phyloP scores from a whole-genome alignment of 352 stramenopile species.

The Globisporangium ultimum region DNA sequence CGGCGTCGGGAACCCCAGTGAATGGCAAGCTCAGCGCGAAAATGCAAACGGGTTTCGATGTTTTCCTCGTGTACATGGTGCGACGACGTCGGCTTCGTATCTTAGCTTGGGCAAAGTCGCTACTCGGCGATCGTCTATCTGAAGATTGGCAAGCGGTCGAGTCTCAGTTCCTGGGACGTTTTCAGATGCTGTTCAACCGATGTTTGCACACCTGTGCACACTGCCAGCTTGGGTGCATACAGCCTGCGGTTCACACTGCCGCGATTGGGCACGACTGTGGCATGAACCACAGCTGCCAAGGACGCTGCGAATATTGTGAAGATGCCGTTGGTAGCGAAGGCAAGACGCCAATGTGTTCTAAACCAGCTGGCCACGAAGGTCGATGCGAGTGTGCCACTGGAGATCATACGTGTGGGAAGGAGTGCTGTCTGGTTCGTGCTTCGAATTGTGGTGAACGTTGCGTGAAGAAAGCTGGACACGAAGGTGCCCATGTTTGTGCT shows the following conservation, averaged over 20 bases:
- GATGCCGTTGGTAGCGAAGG: not conserved
- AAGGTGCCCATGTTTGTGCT: conserved; percentile 40
- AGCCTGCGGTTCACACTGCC: conserved; percentile 31
- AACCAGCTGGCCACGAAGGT: conserved; percentile 59
- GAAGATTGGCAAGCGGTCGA: conserved; percentile 47
- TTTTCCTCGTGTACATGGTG: conserved; percentile 50
- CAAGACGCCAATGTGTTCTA: conserved; percentile 32
- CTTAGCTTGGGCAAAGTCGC: conserved; percentile 32
- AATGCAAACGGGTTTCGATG: conserved; percentile 44
- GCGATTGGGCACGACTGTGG: conserved; percentile 45
- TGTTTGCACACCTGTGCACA: conserved; percentile 50
- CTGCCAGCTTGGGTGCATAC: conserved; percentile 64
- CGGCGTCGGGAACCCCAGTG: conserved; percentile 1
- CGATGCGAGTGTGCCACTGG: conserved; percentile 55
- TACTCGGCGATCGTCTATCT: conserved; percentile 29
- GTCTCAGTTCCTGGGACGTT: conserved; percentile 35
- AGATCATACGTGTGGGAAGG: conserved; percentile 54
- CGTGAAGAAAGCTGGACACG: conserved; percentile 37
- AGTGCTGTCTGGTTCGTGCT: conserved; percentile 32
- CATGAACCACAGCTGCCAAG: conserved; percentile 42
- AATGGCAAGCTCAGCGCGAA: conserved; percentile 21
- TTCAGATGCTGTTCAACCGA: conserved; percentile 49
- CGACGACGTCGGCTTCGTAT: conserved; percentile 47
- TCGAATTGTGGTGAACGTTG: conserved; percentile 55
- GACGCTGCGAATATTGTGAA: conserved; percentile 48